Base-by-base conservation (phyloP, 2,329 filamentous ascomycete genomes). In the Pestalotiopsis sp. region DNA sequence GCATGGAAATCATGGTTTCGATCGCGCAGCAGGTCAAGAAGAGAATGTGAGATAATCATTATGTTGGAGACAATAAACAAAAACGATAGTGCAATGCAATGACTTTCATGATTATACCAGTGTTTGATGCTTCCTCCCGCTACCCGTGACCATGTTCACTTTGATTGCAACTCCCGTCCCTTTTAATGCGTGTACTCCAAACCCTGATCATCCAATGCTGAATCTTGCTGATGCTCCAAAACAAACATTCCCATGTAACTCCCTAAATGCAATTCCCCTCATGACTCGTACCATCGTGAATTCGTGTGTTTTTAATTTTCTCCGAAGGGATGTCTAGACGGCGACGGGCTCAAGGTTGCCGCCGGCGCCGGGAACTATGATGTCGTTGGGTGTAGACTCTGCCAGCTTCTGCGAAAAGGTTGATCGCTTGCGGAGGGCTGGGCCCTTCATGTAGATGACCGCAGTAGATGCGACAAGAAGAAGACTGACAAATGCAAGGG, bases 401-500 rank as follows among this genome's bases (percentile, higher is more conserved):
- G 86, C 86, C 3, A 92, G 80, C 57, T 85, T 84, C 78, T 92
- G 89, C 4, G 87, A 87, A 74, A 89, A 89, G 45, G 83, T 82
- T 40, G 84, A 86, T 56, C 80, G 82, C 38, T 77, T 81, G 3
- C 88, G 80, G 41, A 90, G 83, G 11, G 79, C 75, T 0, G 86
- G 84, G 0, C 88, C 88, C 70, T 88, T 86, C 79, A 80, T 83
- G 73, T 88, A 90, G 72, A 90, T 85, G 20, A 86, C 73, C 70
- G 86, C 88, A 3, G 89, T 85, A 0, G 87, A 85, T 58, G 84
- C 81, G 11, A 85, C 82, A 4, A 90, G 81, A 23, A 87, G 73
- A 2, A 87, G 75, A 1, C 84, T 82, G 38, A 90, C 73, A 40
- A 78, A 82, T 0, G 83, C 85, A 0, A 90, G 82, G 6, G 89